These are phyloP conservation scores for Metschnikowia amazonensis DNA, from an alignment of 805 yeast genomes.

Conservation along the genomic window DNA sequence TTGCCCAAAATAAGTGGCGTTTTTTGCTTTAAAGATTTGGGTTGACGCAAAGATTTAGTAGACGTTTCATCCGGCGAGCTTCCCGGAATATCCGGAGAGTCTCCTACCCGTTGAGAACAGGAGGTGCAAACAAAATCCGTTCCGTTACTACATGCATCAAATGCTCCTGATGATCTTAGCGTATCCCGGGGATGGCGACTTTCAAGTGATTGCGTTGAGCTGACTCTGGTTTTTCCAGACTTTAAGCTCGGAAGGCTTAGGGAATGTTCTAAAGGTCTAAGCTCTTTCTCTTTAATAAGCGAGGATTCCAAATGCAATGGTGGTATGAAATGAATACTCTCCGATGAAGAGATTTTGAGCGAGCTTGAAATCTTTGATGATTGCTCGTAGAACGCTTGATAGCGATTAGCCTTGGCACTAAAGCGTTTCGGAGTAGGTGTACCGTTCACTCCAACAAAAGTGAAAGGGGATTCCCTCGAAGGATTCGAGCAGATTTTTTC, in stretches of 20 bases:
- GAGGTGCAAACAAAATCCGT: not conserved
- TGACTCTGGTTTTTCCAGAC: not conserved
- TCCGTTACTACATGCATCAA: not conserved
- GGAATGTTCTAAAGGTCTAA: slow-evolving; percentile 19
- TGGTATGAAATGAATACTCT: slow-evolving; percentile 22
- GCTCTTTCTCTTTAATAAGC: not conserved
- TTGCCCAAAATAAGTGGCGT: not conserved
- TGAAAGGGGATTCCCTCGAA: slow-evolving; percentile 26
- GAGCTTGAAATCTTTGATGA: slow-evolving; percentile 43
- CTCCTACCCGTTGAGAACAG: not conserved
- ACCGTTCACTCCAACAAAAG: slow-evolving; percentile 6
- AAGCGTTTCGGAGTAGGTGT: slow-evolving; percentile 28
- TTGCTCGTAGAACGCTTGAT: slow-evolving; percentile 47
- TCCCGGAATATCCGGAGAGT: not conserved
- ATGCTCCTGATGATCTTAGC: not conserved
- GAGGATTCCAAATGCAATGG: not conserved
- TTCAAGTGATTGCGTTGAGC: not conserved
- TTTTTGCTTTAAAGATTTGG: not conserved
- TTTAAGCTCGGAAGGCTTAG: slow-evolving; percentile 22
- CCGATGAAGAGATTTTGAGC: slow-evolving; percentile 33
- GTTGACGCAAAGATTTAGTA: not conserved
- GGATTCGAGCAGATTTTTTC: slow-evolving; percentile 35
- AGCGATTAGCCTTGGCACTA: slow-evolving; percentile 44
- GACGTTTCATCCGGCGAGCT: not conserved
- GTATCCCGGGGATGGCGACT: not conserved